Evolutionary conservation across 768 basidiomycete genomes (phyloP), one percentile per base, ranked within the genome.

Genomic region (Macrolepiota fuliginosa): DNA sequence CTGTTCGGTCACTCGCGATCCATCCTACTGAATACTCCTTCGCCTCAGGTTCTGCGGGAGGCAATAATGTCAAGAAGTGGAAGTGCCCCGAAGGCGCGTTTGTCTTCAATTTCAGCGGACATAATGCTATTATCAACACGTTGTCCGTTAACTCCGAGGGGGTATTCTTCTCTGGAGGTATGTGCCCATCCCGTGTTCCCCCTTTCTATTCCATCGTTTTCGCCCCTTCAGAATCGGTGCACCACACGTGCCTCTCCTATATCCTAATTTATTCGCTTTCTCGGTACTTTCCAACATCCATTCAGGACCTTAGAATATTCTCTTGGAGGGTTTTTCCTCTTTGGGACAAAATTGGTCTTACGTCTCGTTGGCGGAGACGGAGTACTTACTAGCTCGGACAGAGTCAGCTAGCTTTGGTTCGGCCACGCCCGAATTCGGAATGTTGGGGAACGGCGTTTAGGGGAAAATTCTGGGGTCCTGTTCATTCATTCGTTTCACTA

Each of bases 21-120:
- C 96, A 98, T 71, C 96, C 96, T 1, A 94, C 92, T 3, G 97
- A 98, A 69, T 98, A 95, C 78, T 91, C 90, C 35, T 99, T 99
- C 70, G 97, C 95, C 1, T 91, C 90, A 2, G 97, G 92, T 53
- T 95, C 93, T 25, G 92, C 96, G 0, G 97, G 97, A n/a, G 97
- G 96, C 0, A 98, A 98, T 79, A 98, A 98, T 74, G 98, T 99
- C 79, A 99, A 99, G 72, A 98, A 98, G 73, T 99, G 96, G 96
- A 97, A 96, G 69, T 98, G 94, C 68, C 97, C 97, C 4, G 94
- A 98, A 65, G 97, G 97, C 50, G 74, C 86, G 2, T 98, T 99
- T 65, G 96, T 98, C 2, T 93, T 91, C 82, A 99, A 98, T 76
- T 97, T 98, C 73, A 80, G 86, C 47, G 97, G 97, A 0, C 97